Conservation (phyloP, 2,329 filamentous ascomycete genomes). For the Talaromyces sp. region DNA sequence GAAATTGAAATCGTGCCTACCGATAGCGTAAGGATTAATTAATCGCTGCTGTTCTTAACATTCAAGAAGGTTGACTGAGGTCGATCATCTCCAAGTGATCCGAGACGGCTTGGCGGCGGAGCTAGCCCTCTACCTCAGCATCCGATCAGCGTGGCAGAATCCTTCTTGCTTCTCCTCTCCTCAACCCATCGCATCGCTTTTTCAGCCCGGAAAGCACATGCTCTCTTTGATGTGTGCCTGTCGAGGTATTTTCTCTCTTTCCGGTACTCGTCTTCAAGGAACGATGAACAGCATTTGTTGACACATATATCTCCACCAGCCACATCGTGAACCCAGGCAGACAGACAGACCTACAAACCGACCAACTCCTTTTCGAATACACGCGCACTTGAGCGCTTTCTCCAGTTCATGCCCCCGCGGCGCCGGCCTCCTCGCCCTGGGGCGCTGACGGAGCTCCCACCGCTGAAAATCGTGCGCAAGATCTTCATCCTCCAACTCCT, state of each 20-base stretch:
- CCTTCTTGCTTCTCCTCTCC: not conserved
- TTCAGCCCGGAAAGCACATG: not conserved
- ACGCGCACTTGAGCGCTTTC: not conserved
- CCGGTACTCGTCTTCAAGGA: not conserved
- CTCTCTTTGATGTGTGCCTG: not conserved
- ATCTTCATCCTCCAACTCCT: conserved; percentile 60
- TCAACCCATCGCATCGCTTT: not conserved
- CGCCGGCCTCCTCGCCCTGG: conserved; percentile 61
- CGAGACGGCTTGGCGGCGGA: conserved; percentile 9
- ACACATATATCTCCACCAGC: not conserved
- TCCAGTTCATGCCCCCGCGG: conserved; percentile 36
- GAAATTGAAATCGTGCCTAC: not conserved
- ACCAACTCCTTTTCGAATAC: not conserved
- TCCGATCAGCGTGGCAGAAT: not conserved
- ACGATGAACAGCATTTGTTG: not conserved
- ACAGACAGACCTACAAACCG: not conserved
- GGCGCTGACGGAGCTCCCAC: conserved; percentile 61
- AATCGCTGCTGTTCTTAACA: not conserved
- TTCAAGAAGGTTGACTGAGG: too few species aligned
- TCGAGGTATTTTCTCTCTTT: not conserved
- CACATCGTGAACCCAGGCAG: not conserved
- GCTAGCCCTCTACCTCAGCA: conserved; percentile 2
- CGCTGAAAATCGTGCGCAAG: conserved; percentile 62
- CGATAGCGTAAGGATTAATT: not conserved
- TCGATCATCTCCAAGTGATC: not conserved